Percentiles rank a stretch among this genome's conserved stretches.
Conservation (phyloP, 2,329 filamentous ascomycete species). For the Dactylellina haptotyla region DNA sequence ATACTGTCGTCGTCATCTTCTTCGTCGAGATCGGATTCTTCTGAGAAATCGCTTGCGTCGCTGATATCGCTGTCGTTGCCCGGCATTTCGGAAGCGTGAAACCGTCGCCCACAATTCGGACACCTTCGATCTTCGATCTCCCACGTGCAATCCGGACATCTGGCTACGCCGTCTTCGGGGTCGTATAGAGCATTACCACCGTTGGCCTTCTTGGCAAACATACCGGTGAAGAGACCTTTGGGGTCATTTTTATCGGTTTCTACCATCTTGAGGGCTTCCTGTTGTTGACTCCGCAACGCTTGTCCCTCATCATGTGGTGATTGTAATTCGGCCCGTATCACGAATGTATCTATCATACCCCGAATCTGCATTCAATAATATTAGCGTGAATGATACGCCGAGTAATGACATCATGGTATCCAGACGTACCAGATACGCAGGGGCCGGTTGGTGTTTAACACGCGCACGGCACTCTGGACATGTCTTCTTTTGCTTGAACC, state of each 20-base stretch:
- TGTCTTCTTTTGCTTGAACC: constrained; percentile 57
- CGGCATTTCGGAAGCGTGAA: constrained; percentile 46
- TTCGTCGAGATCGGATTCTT: constrained; percentile 38
- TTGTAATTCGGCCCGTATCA: constrained; percentile 55
- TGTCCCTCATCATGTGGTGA: constrained; percentile 55
- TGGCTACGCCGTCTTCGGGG: constrained; percentile 54
- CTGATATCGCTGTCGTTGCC: constrained; percentile 44
- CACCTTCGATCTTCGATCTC: constrained; percentile 56
- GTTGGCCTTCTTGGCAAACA: constrained; percentile 53
- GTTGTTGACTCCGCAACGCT: constrained; percentile 56
- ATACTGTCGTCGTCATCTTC: constrained; percentile 41
- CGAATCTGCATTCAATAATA: constrained; percentile 54
- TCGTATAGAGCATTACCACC: constrained; percentile 53
- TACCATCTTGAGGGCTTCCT: constrained; percentile 54
- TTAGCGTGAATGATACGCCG: constrained; percentile 3
- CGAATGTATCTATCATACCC: constrained; percentile 58
- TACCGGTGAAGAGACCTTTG: constrained; percentile 56
- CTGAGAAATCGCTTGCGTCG: constrained; percentile 43
- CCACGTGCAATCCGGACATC: constrained; percentile 57
- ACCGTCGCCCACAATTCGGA: constrained; percentile 49
- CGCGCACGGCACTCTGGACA: constrained; percentile 57
- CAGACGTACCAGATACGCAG: constrained; percentile 56
- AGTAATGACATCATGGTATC: neutral
- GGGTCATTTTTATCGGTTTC: constrained; percentile 53
- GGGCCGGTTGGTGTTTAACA: constrained; percentile 56